Conservation (phyloP, 2,329 filamentous ascomycete genomes). For the Colletotrichum filicis region DNA sequence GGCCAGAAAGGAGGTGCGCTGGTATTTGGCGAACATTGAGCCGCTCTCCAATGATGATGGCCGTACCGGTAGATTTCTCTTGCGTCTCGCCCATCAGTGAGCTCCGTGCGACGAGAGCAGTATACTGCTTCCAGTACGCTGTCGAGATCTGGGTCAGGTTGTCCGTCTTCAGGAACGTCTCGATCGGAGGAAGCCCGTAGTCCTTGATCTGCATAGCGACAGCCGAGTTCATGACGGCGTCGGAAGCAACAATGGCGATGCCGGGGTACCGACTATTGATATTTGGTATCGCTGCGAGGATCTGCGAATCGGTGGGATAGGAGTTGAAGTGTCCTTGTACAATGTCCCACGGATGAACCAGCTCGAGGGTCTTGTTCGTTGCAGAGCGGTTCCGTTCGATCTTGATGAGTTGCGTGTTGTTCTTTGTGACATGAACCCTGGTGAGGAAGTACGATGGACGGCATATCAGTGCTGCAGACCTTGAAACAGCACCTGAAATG, state of each 20-base stretch:
- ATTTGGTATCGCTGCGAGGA: slow-evolving; percentile 16
- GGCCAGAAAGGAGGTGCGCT: slow-evolving; percentile 44
- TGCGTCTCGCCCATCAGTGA: slow-evolving; percentile 40
- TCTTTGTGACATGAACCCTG: slow-evolving; percentile 39
- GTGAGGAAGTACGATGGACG: slow-evolving; percentile 40
- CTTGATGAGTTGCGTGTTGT: slow-evolving; percentile 36
- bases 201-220: slow-evolving; percentile 42
- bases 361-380: slow-evolving; percentile 29
- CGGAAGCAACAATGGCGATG: slow-evolving; percentile 42
- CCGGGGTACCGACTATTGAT: slow-evolving; percentile 38
- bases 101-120: slow-evolving; percentile 45
- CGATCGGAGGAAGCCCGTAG: slow-evolving; percentile 36
- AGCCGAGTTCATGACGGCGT: slow-evolving; percentile 47
- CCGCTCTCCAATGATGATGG: slow-evolving; percentile 42
- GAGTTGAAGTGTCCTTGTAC: slow-evolving; percentile 40
- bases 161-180: slow-evolving; percentile 39
- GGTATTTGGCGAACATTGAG: slow-evolving; percentile 44
- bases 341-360: slow-evolving; percentile 41
- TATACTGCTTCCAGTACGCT: slow-evolving; percentile 48
- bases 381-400: slow-evolving; percentile 25
- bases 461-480: slow-evolving; percentile 43
- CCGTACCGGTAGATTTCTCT: slow-evolving; percentile 36
- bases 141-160: slow-evolving; percentile 41
- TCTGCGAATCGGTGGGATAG: slow-evolving; percentile 32
- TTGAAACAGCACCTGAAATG: slow-evolving; percentile 36